phyloP scores from a whole-genome alignment of 306 rosid species.

The Casuarina cunninghamiana region DNA sequence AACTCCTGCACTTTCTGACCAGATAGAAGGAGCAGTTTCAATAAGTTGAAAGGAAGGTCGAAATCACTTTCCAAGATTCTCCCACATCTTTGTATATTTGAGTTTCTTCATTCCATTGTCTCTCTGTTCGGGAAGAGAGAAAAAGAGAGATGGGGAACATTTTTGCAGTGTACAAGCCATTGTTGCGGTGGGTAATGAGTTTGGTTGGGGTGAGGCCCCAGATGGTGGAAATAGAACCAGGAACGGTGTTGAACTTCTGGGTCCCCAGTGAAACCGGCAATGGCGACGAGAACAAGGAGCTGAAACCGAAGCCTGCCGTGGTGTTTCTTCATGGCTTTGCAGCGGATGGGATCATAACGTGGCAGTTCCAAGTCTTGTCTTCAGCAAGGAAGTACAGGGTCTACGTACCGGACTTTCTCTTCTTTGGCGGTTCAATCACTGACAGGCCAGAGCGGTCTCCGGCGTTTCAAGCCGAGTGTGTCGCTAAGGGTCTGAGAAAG shows the following conservation, averaged over 20 bases:
- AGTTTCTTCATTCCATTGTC: too few relatives aligned
- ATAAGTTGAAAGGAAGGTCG: too few relatives aligned
- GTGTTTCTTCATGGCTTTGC: slow-evolving; percentile 47
- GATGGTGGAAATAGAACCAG: slow-evolving; percentile 37
- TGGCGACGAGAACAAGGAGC: background rate
- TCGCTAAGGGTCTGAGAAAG: slow-evolving; percentile 36
- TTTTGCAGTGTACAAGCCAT: slow-evolving; percentile 14
- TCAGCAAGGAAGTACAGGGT: slow-evolving; percentile 29
- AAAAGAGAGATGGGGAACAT: background rate
- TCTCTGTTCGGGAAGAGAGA: background rate
- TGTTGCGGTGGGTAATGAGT: slow-evolving; percentile 21
- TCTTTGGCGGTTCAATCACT: slow-evolving; percentile 40
- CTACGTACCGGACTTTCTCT: slow-evolving; percentile 43
- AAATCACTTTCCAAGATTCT: too few relatives aligned
- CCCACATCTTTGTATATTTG: too few relatives aligned
- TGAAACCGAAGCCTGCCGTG: slow-evolving; percentile 4
- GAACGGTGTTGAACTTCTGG: slow-evolving; percentile 49
- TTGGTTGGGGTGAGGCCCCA: slow-evolving; percentile 25
- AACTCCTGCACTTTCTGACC: too few relatives aligned
- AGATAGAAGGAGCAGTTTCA: too few relatives aligned
- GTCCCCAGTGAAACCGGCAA: slow-evolving; percentile 3
- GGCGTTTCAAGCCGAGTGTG: slow-evolving; percentile 46
- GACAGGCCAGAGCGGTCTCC: slow-evolving; percentile 34
- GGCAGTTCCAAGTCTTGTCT: slow-evolving; percentile 42
- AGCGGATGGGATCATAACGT: slow-evolving; percentile 37